Percentiles rank a stretch among this genome's conserved stretches.
Evolutionary conservation across 345 rosid species (phyloP).

Genomic region (Sisymbrium altissimum): DNA sequence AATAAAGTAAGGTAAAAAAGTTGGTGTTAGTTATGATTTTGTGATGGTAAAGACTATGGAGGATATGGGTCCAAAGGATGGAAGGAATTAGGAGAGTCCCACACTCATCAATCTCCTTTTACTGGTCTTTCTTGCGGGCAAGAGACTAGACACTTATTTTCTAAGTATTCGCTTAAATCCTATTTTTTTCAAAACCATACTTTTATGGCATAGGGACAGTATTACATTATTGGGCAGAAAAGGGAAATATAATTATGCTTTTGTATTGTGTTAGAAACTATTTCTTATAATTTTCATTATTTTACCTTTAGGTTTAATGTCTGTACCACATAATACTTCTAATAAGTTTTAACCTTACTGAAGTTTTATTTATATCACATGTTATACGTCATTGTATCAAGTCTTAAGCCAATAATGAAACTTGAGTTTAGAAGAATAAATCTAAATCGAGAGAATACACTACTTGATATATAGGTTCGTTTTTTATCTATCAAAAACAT

Average conservation of each 20-base stretch:
- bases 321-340: background rate
- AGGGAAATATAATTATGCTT: background rate
- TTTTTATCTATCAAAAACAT: background rate
- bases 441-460: background rate
- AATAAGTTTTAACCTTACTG: background rate
- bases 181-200: background rate
- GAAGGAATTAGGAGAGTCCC: slow-evolving; percentile 24
- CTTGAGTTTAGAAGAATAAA: background rate
- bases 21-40: slow-evolving; percentile 18
- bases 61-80: background rate
- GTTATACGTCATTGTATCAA: background rate
- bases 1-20: slow-evolving; percentile 16
- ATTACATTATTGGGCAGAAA: background rate
- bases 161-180: background rate
- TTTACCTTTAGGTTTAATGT: background rate
- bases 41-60: background rate
- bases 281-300: background rate
- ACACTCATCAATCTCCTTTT: slow-evolving; percentile 27
- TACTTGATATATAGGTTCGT: no score
- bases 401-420: background rate
- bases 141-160: slow-evolving; percentile 1
- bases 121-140: slow-evolving; percentile 31
- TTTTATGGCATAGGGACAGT: background rate
- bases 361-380: background rate
- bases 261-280: background rate